Base-by-base conservation (phyloP, 1,139 yeast genomes). In the Blastobotrys petasosporus region DNA sequence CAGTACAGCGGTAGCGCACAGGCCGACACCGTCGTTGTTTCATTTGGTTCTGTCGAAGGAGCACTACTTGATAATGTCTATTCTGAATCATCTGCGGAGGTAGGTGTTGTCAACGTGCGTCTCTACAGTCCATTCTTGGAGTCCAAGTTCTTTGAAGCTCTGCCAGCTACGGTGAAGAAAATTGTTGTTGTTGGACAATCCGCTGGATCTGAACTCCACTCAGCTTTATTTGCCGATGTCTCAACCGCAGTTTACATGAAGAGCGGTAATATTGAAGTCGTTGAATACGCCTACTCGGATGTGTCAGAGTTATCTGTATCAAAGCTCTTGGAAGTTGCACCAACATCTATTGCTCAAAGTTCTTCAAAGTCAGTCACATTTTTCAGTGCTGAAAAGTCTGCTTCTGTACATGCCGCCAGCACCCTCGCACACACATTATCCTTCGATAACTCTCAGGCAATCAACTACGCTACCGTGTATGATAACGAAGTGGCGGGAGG, bases 401-500 rank as follows among this genome's bases (percentile, higher is more conserved):
- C 46, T 23, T 46, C 60, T 15, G 70, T 76, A 31, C 73, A 73
- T 32, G 76, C 82, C 40, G 80, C 88, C 23, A 74, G 80, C 41
- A 79, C 79, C 55, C 67, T 90, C 50, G 84, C 92, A 0, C 83
- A 81, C 52, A 73, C 88, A 16, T 73, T 86, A 54, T 80, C 94
- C 2, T 72, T 85, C 59, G 87, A 81, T 57, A 76, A 77, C 50
- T 62, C 71, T 46, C 71, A 77, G 51, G 62, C 67, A 30, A 74
- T 85, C 51, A 68, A 74, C 49, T 74, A 77, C 61, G 74, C 85
- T 63, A 76, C 82, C 46, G 77, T 76, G 57, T 87, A 71, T 58
- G 95, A 90, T 63, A 87, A 85, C 61, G 66, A 74, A 25, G 68
- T 77, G 20, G 75, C 75, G 39, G 94, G 92, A 34, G 96, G 96